Conservation (phyloP, 495 filamentous ascomycete species). For the Hyaloscypha variabilis region DNA sequence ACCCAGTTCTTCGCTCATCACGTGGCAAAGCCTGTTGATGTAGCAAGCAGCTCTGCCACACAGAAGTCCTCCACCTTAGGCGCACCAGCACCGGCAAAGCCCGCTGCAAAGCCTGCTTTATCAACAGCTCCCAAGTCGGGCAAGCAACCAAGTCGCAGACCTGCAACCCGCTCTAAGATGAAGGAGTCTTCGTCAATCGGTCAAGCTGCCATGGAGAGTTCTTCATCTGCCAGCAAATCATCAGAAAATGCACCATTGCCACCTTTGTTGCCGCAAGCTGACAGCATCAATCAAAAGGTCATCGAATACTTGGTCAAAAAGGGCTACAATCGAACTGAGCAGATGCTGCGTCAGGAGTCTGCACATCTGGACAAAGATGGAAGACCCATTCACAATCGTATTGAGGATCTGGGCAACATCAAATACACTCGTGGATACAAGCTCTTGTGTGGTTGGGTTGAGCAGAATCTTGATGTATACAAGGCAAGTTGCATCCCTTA, state of each 20-base stretch:
- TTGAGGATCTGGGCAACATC: slow-evolving; percentile 69
- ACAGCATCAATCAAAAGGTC: slow-evolving; percentile 52
- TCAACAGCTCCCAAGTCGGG: too few relatives aligned
- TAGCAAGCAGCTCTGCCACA: too few relatives aligned
- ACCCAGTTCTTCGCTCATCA: too few relatives aligned
- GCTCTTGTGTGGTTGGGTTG: slow-evolving; percentile 77
- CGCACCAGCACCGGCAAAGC: too few relatives aligned
- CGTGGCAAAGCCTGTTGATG: too few relatives aligned
- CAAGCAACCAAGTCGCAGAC: too few relatives aligned
- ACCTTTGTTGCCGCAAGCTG: not conserved
- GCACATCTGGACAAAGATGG: slow-evolving; percentile 76
- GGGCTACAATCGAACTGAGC: slow-evolving; percentile 90
- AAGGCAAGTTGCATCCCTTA: slow-evolving; percentile 58
- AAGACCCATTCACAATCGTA: slow-evolving; percentile 58
- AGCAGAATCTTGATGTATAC: slow-evolving; percentile 89
- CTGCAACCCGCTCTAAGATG: not conserved
- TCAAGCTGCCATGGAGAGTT: not conserved
- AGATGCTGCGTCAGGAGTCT: slow-evolving; percentile 91
- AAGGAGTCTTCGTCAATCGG: not conserved
- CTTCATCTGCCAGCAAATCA: not conserved
- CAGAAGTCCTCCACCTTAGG: too few relatives aligned
- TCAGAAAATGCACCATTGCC: not conserved
- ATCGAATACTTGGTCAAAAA: slow-evolving; percentile 97
- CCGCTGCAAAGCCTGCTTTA: too few relatives aligned
- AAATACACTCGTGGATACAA: slow-evolving; percentile 77